Evolutionary conservation across 2,329 filamentous ascomycete genomes (phyloP), one percentile per base, ranked within the genome.

Genomic region (Nigrospora oryzae): DNA sequence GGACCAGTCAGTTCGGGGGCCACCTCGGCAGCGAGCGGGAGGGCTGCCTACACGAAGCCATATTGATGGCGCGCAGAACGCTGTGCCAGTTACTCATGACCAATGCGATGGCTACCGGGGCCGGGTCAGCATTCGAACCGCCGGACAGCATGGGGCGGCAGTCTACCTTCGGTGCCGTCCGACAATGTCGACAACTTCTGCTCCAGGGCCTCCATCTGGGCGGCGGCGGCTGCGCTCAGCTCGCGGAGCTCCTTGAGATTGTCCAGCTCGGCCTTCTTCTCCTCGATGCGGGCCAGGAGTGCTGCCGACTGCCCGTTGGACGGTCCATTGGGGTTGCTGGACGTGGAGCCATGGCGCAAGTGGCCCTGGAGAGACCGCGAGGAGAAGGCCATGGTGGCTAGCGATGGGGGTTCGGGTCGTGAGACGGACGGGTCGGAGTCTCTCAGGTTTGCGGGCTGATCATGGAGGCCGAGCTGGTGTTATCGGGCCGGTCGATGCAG

Each of bases 11-110:
- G 34, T 31, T 23, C 7, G 30, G 16, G 10, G 32, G 31, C 39
- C 31, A 4, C n/a, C 8, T 19, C 12, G 17, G 6, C 11, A 38
- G 45, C 28, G 68, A n/a, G 11, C 12, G 16, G 7, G 16, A 33
- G 17, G 13, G 31, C 16, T 12, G 11, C 80, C 58, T 73, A 90
- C 86, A 76, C 48, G 85, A 90, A 49, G 88, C 88, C 85, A 93
- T 90, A 58, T 85, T 85, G 58, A 94, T 90, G 36, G 86, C 86
- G 52, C 84, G 75, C 48, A 94, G 73, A 51, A 94, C 87, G 55
- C 88, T 90, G 63, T 90, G 84, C 88, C 88, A 94, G 62, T 93
- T 94, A 43, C 83, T 79, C 60, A 94, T 71, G 17, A 94, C 87
- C n/a, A 83, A 77, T 35, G 88, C 87, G 56, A 94, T 88, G 48